Conservation (phyloP, 768 basidiomycete genomes). For the Psilocybe azurescens region DNA sequence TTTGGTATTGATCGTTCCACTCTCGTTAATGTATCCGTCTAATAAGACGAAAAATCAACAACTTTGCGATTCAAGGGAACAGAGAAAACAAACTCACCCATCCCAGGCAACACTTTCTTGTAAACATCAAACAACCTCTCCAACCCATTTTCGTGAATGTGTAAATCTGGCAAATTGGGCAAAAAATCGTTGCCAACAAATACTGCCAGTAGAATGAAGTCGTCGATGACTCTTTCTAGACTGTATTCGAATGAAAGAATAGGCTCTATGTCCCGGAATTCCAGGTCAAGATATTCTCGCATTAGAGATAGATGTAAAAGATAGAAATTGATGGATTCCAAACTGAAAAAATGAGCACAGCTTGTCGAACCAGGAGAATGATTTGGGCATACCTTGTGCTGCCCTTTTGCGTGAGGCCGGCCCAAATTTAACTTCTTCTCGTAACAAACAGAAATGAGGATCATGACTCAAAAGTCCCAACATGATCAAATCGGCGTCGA, state of each 20-base stretch:
- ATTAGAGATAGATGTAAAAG: slow-evolving; percentile 92
- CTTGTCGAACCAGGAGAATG: slow-evolving; percentile 24
- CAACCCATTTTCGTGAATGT: slow-evolving; percentile 97
- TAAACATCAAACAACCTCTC: slow-evolving; percentile 95
- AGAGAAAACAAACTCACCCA: slow-evolving; percentile 46
- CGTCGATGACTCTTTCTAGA: slow-evolving; percentile 95
- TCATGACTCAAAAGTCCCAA: slow-evolving; percentile 96
- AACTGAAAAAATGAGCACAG: slow-evolving; percentile 28
- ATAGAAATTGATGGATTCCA: slow-evolving; percentile 91
- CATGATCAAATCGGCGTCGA: slow-evolving; percentile 99
- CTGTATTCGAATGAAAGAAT: slow-evolving; percentile 80
- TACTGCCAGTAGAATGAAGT: slow-evolving; percentile 95
- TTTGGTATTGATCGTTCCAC: slow-evolving; percentile 78
- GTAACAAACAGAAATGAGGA: slow-evolving; percentile 96
- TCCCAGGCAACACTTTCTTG: slow-evolving; percentile 85
- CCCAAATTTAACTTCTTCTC: slow-evolving; percentile 99
- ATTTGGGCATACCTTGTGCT: slow-evolving; percentile 46
- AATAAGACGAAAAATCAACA: neutral
- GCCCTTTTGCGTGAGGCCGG: slow-evolving; percentile 75
- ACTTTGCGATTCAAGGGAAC: neutral
- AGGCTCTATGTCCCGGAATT: slow-evolving; percentile 79
- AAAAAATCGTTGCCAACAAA: slow-evolving; percentile 99
- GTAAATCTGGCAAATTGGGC: slow-evolving; percentile 94
- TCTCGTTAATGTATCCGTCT: slow-evolving; percentile 96
- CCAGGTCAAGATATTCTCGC: slow-evolving; percentile 97